Base-by-base conservation (phyloP, 176 grass and related monocot genomes). In the Leersia perrieri region DNA sequence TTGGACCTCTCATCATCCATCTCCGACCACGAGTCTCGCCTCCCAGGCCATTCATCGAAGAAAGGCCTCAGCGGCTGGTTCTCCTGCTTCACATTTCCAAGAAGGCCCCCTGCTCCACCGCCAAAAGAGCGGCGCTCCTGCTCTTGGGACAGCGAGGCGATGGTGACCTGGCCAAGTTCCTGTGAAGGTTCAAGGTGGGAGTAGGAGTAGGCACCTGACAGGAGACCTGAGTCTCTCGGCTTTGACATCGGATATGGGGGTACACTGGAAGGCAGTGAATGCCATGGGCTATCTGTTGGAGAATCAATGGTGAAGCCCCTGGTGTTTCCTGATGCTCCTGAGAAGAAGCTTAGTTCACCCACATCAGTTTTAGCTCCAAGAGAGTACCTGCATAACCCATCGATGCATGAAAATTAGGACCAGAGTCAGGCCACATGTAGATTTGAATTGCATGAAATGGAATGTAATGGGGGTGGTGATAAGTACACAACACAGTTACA, bases 1-100 rank as follows among this genome's bases (percentile, higher is more conserved):
- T 90, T 99, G 12, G 84, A 87, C 73, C 93, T 81, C 5, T 94
- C 91, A 0, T 92, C 88, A 10, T 93, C 93, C 73, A 99, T 89
- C 68, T 99, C 92, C 2, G 91, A 87, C 97, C 97, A 99, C 1
- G 97, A 89, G 7, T 99, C 91, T 31, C 84, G 90, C 3, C 81
- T 82, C 75, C 88, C 91, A 0, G 97, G 97, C 93, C 97, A 99
- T 73, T 99, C 97, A 0, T 99, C 93, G 1, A 99, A 96, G 89
- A 99, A 99, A 71, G 97, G 97, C 80, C 97, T 90, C 74, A 99
- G 82, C 2, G 87, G 83, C 81, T 95, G 92, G 85, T 91, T 91
- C 77, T 96, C 93, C 11, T 92, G 87, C 85, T 93, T 99, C 61
- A 76, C 76, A 4, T 90, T 84, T 70, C 82, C 85, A 11, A 86